Conservation (phyloP, 106 monocot genomes). For the Dendrobium catenatum region DNA sequence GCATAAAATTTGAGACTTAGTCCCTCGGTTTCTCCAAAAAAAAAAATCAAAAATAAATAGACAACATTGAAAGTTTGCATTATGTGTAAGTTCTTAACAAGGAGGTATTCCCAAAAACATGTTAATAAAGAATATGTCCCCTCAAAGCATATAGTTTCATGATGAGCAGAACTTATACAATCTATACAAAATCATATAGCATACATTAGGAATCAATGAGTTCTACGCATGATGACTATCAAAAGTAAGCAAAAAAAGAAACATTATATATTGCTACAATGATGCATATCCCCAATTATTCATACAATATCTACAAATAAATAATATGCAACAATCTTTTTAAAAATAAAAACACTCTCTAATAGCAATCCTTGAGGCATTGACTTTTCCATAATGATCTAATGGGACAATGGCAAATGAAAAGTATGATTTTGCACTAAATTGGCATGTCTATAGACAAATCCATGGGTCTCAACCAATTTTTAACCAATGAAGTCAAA, state of each 20-base stretch:
- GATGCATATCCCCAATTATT: no score
- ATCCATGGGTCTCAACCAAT: neutral
- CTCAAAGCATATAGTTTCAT: neutral
- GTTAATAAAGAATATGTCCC: neutral
- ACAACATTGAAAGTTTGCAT: neutral
- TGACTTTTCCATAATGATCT: neutral
- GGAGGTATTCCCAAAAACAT: neutral
- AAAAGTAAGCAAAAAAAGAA: neutral
- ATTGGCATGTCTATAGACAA: neutral
- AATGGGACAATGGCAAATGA: neutral
- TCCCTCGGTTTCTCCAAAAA: no score
- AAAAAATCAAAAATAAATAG: neutral
- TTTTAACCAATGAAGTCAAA: neutral
- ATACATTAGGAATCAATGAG: neutral
- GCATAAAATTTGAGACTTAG: no score
- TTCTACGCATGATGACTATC: neutral
- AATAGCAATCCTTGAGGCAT: neutral
- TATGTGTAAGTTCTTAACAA: neutral
- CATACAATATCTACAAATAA: neutral
- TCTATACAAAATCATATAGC: neutral
- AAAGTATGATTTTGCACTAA: neutral
- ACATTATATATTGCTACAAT: neutral
- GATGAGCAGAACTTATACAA: neutral
- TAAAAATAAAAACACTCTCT: neutral
- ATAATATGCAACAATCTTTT: neutral